phyloP scores from a whole-genome alignment of 345 rosid genomes.

The Salix brachista region DNA sequence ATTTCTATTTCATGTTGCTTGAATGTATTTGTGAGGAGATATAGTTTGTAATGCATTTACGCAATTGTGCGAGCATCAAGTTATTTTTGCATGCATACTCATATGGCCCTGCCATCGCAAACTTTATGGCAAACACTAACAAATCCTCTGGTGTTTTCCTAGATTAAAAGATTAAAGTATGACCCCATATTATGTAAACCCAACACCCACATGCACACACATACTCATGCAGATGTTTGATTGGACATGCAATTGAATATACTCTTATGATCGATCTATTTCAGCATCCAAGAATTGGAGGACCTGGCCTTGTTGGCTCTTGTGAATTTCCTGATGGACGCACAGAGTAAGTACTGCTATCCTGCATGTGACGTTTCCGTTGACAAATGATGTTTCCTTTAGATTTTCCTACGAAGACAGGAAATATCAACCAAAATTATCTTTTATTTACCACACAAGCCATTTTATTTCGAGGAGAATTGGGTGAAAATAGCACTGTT shows the following conservation, averaged over 20 bases:
- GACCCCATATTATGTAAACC: neutral
- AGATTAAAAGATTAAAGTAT: neutral
- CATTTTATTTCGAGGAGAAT: no score
- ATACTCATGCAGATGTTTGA: neutral
- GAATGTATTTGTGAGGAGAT: no score
- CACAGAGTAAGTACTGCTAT: constrained; percentile 56
- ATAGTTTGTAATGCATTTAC: no score
- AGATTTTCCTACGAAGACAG: neutral
- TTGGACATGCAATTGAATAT: constrained; percentile 1
- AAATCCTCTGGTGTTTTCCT: no score
- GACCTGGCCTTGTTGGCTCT: constrained; percentile 82
- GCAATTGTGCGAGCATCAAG: no score
- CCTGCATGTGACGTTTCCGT: neutral
- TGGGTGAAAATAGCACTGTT: no score
- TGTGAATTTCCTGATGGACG: constrained; percentile 71
- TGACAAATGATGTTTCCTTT: neutral
- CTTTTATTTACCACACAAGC: neutral
- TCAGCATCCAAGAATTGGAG: constrained; percentile 88
- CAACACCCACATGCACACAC: no score
- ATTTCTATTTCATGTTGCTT: no score
- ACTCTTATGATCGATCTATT: constrained; percentile 6
- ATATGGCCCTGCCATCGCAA: no score
- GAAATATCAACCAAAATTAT: neutral
- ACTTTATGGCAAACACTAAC: no score
- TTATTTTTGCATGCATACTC: no score